Evolutionary conservation across 306 rosid species (phyloP).

Genomic region (Argentina anserina): DNA sequence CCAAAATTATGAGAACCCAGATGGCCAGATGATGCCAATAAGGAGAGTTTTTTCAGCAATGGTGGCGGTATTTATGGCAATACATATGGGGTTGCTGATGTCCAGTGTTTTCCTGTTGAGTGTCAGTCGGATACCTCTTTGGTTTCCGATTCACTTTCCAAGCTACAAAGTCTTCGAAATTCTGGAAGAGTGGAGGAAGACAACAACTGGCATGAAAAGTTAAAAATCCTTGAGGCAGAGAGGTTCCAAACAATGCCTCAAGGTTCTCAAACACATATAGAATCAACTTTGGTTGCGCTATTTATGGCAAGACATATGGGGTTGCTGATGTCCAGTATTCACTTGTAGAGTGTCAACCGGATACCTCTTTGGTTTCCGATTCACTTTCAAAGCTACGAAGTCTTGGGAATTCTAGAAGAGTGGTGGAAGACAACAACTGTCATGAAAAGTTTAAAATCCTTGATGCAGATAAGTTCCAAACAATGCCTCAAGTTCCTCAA

Average conservation of each 20-base stretch:
- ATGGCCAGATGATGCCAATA: too few species aligned
- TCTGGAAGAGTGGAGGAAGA: slow-evolving; percentile 7
- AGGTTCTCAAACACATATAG: too few species aligned
- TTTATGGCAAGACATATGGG: too few species aligned
- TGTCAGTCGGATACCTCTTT: too few species aligned
- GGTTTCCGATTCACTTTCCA: too few species aligned
- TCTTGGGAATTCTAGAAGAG: not conserved
- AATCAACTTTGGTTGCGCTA: not conserved
- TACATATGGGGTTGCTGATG: slow-evolving; percentile 16
- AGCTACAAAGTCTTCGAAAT: slow-evolving; percentile 21
- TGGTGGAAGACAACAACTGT: slow-evolving; percentile 19
- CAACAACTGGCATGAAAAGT: slow-evolving; percentile 18
- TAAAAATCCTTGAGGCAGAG: slow-evolving; percentile 13
- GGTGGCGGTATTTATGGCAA: slow-evolving; percentile 23
- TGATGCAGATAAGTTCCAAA: not conserved
- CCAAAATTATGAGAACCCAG: too few species aligned
- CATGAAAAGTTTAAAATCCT: slow-evolving; percentile 8
- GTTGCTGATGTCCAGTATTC: slow-evolving; percentile 22
- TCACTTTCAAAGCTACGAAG: slow-evolving; percentile 16
- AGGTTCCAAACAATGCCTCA: not conserved
- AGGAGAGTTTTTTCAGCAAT: slow-evolving; percentile 6
- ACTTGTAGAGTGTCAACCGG: slow-evolving; percentile 19
- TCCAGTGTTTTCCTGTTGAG: slow-evolving; percentile 21
- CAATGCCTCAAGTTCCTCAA: slow-evolving; percentile 1
- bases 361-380: slow-evolving; percentile 21